Conservation (phyloP, 257 asterid genomes). For the Nicotiana undulata region DNA sequence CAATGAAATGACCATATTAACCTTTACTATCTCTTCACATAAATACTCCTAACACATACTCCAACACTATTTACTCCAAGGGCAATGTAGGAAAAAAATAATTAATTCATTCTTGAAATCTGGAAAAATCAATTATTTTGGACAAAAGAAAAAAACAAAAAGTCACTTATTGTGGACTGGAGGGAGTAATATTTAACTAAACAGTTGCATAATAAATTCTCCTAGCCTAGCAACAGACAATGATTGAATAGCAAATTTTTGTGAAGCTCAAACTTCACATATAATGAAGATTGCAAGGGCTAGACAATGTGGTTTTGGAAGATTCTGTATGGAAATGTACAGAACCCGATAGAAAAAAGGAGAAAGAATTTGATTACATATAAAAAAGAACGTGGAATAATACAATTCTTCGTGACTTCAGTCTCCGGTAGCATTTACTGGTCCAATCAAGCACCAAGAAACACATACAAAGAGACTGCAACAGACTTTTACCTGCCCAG, state of each 20-base stretch:
- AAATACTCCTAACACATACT: too few relatives aligned
- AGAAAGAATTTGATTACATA: not conserved
- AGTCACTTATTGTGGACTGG: too few relatives aligned
- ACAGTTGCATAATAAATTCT: not conserved
- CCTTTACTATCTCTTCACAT: too few relatives aligned
- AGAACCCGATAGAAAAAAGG: not conserved
- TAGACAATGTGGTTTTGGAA: not conserved
- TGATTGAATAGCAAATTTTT: not conserved
- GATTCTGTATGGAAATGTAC: not conserved
- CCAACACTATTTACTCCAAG: too few relatives aligned
- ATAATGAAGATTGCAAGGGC: not conserved
- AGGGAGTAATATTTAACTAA: not conserved
- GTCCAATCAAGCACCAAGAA: not conserved
- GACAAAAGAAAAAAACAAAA: too few relatives aligned
- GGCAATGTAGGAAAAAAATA: too few relatives aligned
- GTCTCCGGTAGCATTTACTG: not conserved
- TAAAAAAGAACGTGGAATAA: not conserved
- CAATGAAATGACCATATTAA: too few relatives aligned
- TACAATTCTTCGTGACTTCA: not conserved
- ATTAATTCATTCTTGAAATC: too few relatives aligned
- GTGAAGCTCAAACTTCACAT: not conserved
- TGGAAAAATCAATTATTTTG: too few relatives aligned
- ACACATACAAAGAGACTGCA: not conserved
- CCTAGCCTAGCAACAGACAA: not conserved
- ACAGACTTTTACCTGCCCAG: conserved; percentile 59